Evolutionary conservation across 2,329 filamentous ascomycete genomes (phyloP).

Genomic region (Penicillium crustosum): DNA sequence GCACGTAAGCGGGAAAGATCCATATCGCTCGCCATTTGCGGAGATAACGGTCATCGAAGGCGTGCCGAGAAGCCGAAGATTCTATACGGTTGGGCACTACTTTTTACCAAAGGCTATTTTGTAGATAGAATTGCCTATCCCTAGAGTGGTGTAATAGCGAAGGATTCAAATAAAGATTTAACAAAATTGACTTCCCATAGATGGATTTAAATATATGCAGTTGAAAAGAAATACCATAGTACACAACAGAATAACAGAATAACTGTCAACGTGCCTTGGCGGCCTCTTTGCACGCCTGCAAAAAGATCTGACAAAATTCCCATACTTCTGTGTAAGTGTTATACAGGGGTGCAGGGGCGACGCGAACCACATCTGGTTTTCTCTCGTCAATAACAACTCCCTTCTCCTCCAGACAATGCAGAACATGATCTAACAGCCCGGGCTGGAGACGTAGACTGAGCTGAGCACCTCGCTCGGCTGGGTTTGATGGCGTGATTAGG

Average conservation of each 20-base stretch:
- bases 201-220: background rate
- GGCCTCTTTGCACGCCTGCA: conserved; percentile 48
- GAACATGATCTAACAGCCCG: conserved; percentile 69
- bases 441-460: conserved; percentile 69
- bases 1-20: conserved; percentile 1
- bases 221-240: background rate
- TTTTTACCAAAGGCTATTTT: background rate
- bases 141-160: background rate
- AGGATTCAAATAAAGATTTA: background rate
- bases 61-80: conserved; percentile 25
- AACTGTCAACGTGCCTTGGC: conserved; percentile 15
- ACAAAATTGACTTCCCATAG: background rate
- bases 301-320: conserved; percentile 58
- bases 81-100: background rate
- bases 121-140: background rate
- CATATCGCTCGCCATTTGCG: conserved; percentile 10
- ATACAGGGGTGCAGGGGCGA: conserved; percentile 82
- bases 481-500: conserved; percentile 69
- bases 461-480: conserved; percentile 71
- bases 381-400: conserved; percentile 80
- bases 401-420: conserved; percentile 61
- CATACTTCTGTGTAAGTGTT: conserved; percentile 75
- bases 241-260: background rate
- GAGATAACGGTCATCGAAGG: conserved; percentile 4
- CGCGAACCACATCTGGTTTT: conserved; percentile 79